Conservation (phyloP, 495 filamentous ascomycete genomes). For the Daldinia vernicosa region DNA sequence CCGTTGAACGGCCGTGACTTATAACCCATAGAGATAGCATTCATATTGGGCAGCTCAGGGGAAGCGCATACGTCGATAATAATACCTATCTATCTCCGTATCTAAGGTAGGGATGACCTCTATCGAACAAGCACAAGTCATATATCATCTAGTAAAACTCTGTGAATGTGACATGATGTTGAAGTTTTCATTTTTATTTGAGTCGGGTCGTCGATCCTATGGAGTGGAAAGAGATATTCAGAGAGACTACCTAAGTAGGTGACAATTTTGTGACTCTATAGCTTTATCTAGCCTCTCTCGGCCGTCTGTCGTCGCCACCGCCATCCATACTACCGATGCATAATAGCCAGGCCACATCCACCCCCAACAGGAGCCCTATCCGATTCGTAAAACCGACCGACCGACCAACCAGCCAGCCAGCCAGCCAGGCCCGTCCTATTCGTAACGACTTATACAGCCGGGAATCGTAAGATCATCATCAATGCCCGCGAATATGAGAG, state of each 20-base stretch:
- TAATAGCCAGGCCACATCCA: not conserved
- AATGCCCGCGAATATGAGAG: not conserved
- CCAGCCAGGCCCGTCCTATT: not conserved
- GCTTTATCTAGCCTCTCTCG: slow-evolving; percentile 3
- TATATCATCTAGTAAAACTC: not conserved
- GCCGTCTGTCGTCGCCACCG: not conserved
- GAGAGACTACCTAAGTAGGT: slow-evolving; percentile 7
- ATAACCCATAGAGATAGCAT: too few relatives aligned
- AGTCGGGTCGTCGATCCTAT: slow-evolving; percentile 5
- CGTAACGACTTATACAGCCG: not conserved
- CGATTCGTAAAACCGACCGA: not conserved
- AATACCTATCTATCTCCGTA: not conserved
- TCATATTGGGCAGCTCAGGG: not conserved
- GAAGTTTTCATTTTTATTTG: not conserved
- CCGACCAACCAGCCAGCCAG: not conserved
- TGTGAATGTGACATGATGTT: not conserved
- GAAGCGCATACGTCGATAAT: not conserved
- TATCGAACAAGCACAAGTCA: not conserved
- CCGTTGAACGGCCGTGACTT: too few relatives aligned
- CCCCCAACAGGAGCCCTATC: not conserved
- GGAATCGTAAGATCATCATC: slow-evolving; percentile 22
- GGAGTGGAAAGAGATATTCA: slow-evolving; percentile 4
- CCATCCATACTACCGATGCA: slow-evolving; percentile 6
- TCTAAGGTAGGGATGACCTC: too few relatives aligned
- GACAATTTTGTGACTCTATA: slow-evolving; percentile 22